A percentile compares a stretch with the other conserved stretches of the same genome.
Conservation (phyloP, 768 basidiomycete genomes). For the Floccularia luteovirens region DNA sequence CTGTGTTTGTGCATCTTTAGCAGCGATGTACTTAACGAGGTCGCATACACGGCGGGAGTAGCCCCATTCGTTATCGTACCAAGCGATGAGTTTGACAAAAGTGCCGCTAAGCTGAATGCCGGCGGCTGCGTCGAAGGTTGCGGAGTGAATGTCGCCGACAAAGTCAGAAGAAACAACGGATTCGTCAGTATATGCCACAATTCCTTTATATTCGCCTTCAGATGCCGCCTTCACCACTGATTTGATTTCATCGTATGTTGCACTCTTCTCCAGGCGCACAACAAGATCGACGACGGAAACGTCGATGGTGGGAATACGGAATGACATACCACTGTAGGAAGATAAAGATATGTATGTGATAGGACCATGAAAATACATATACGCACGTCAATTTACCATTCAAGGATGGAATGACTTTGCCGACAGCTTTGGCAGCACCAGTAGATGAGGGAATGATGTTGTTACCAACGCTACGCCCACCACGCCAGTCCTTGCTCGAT, state of each 20-base stretch:
- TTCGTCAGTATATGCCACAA: constrained; percentile 91
- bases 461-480: constrained; percentile 90
- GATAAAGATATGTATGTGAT: neutral
- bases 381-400: constrained; percentile 97
- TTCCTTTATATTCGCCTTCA: constrained; percentile 58
- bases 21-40: constrained; percentile 74
- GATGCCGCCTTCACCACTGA: constrained; percentile 72
- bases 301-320: constrained; percentile 95
- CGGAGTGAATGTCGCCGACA: constrained; percentile 68
- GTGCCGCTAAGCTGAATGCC: constrained; percentile 88
- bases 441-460: constrained; percentile 99
- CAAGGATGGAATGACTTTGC: constrained; percentile 92
- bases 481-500: constrained; percentile 95
- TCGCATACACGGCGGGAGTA: constrained; percentile 94
- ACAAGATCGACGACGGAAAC: constrained; percentile 99
- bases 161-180: constrained; percentile 93
- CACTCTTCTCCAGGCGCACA: constrained; percentile 80
- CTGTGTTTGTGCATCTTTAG: constrained; percentile 71
- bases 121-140: constrained; percentile 90
- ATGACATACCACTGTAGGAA: constrained; percentile 71
- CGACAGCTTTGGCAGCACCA: constrained; percentile 98
- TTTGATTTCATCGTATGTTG: constrained; percentile 92
- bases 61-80: constrained; percentile 96
- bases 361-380: neutral
- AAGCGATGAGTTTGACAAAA: constrained; percentile 95